A percentile compares a stretch with the other conserved stretches of the same genome.
Conservation (phyloP, 768 basidiomycete genomes). For the Crepidotus variabilis region DNA sequence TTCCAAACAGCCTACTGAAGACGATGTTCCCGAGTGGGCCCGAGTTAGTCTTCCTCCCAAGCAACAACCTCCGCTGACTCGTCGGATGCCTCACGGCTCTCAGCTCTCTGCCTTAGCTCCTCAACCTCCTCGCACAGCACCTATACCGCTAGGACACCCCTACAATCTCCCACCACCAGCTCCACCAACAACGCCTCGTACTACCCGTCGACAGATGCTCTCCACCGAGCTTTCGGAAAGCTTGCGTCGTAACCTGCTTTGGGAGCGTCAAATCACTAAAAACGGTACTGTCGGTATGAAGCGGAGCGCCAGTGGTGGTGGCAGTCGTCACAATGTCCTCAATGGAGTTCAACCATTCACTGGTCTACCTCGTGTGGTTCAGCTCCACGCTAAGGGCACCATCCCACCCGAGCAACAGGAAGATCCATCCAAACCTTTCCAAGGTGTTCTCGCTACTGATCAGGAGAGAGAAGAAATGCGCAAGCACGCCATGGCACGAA, state of each 20-base stretch:
- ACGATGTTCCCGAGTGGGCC: conserved; percentile 8
- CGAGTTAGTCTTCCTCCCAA: conserved; percentile 7
- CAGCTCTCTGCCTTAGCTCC: neutral
- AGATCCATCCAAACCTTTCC: neutral
- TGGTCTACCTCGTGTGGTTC: conserved; percentile 34
- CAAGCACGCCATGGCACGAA: conserved; percentile 49
- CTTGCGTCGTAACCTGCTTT: conserved; percentile 73
- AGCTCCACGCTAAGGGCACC: conserved; percentile 35
- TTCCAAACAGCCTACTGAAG: neutral
- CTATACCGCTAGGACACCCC: conserved; percentile 61
- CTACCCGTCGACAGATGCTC: conserved; percentile 82
- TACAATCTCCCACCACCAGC: conserved; percentile 69
- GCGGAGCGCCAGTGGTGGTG: conserved; percentile 27
- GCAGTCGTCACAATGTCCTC: conserved; percentile 18
- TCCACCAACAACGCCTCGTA: conserved; percentile 77
- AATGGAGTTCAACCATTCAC: conserved; percentile 28
- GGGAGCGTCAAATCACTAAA: conserved; percentile 70
- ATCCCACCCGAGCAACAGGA: conserved; percentile 17
- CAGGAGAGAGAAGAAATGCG: conserved; percentile 37
- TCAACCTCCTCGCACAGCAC: conserved; percentile 28
- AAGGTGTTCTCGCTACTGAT: conserved; percentile 7
- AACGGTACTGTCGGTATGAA: conserved; percentile 38
- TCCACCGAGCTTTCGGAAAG: conserved; percentile 84
- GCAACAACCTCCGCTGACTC: neutral
- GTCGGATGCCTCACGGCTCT: neutral